Conservation (phyloP, 148 eudicot species). For the Amaranthus hypochondriacus region DNA sequence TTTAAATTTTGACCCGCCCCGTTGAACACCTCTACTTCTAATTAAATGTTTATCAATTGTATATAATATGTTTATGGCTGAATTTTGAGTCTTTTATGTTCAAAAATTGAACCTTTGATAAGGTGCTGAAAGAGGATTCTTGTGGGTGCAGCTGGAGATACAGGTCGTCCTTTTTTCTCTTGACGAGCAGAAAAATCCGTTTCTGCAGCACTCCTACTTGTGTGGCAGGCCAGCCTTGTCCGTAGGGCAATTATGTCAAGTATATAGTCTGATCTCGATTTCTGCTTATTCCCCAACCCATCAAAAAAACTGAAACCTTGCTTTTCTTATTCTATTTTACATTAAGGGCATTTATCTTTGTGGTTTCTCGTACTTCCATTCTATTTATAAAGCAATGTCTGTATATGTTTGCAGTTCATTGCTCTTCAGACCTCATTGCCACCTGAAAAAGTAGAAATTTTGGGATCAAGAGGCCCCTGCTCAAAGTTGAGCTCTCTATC, state of each 20-base stretch:
- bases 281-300: background rate
- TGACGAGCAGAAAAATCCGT: constrained; percentile 39
- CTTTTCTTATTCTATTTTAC: background rate
- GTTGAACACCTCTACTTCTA: background rate
- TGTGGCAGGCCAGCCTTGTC: constrained; percentile 46
- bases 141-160: constrained; percentile 48
- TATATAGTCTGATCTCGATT: constrained; percentile 22
- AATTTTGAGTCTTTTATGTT: no score
- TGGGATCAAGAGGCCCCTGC: constrained; percentile 38
- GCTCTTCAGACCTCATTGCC: constrained; percentile 46
- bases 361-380: background rate
- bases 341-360: background rate
- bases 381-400: background rate
- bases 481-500: constrained; percentile 24
- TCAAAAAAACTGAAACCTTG: no score
- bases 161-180: constrained; percentile 52
- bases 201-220: constrained; percentile 39
- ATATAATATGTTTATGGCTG: no score
- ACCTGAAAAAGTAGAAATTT: constrained; percentile 48
- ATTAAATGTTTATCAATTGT: no score
- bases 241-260: constrained; percentile 51
- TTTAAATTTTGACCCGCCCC: no score
- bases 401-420: constrained; percentile 41
- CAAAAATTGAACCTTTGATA: background rate
- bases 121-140: constrained; percentile 20